Conservation (phyloP, 495 filamentous ascomycete genomes). For the Bombardia bombarda region DNA sequence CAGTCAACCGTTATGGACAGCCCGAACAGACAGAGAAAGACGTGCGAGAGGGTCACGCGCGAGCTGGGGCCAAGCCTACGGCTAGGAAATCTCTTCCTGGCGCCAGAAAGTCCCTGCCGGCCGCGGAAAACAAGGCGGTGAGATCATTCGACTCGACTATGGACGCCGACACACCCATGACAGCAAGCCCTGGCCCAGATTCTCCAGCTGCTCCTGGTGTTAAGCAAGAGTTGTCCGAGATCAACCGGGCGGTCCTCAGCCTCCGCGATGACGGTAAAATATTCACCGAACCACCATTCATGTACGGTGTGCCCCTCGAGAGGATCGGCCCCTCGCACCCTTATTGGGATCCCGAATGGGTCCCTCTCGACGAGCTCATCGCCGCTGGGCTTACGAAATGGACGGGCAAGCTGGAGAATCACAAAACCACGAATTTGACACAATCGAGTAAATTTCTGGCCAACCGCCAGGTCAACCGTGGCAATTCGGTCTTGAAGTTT, state of each 20-base stretch:
- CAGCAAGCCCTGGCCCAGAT: conserved; percentile 11
- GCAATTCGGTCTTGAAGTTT: conserved; percentile 34
- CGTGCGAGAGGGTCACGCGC: neutral
- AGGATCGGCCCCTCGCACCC: conserved; percentile 33
- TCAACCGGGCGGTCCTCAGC: conserved; percentile 27
- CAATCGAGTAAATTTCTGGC: conserved; percentile 35
- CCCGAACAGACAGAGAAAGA: neutral
- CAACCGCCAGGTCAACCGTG: conserved; percentile 39
- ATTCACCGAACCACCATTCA: conserved; percentile 31
- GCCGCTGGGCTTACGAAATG: conserved; percentile 26
- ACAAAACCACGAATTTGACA: conserved; percentile 7
- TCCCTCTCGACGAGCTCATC: conserved; percentile 23
- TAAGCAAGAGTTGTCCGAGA: conserved; percentile 17
- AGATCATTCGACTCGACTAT: neutral
- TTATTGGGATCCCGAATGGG: conserved; percentile 41
- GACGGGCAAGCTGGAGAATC: conserved; percentile 26
- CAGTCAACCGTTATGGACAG: neutral
- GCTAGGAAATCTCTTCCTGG: conserved; percentile 19
- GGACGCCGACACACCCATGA: conserved; percentile 3
- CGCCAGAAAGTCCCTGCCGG: conserved; percentile 3
- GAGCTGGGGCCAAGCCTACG: too few relatives aligned
- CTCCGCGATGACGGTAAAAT: conserved; percentile 32
- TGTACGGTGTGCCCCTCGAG: conserved; percentile 35
- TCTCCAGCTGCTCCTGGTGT: conserved; percentile 5
- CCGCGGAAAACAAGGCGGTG: neutral